Conservation (phyloP, 2,329 filamentous ascomycete species). For the Paraphoma chrysanthemicola region DNA sequence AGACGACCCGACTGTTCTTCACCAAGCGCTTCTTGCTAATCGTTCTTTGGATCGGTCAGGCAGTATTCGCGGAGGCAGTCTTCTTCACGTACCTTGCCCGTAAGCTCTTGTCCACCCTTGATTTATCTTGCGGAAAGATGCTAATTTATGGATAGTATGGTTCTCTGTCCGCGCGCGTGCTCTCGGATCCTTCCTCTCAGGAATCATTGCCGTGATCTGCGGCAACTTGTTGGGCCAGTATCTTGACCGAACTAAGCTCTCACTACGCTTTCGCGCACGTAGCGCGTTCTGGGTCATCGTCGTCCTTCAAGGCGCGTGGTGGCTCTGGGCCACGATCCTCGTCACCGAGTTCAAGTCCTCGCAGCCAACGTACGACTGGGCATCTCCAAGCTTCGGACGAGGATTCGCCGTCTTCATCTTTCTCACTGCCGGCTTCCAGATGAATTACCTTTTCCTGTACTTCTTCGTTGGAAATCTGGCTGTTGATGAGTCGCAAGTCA, state of each 20-base stretch:
- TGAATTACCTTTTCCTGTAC: slow-evolving; percentile 79
- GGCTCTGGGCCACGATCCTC: slow-evolving; percentile 73
- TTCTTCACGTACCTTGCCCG: slow-evolving; percentile 72
- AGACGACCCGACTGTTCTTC: slow-evolving; percentile 65
- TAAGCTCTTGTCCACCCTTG: slow-evolving; percentile 16
- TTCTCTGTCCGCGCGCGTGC: slow-evolving; percentile 74
- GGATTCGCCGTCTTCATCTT: slow-evolving; percentile 73
- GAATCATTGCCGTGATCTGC: slow-evolving; percentile 68
- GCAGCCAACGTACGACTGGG: slow-evolving; percentile 71
- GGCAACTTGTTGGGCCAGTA: slow-evolving; percentile 72
- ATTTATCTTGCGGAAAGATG: too few relatives aligned
- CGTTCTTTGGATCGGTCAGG: slow-evolving; percentile 72
- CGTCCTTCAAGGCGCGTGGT: slow-evolving; percentile 71
- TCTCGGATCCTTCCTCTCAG: slow-evolving; percentile 73
- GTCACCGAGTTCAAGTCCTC: slow-evolving; percentile 66
- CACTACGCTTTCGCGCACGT: slow-evolving; percentile 63
- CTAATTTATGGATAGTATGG: slow-evolving; percentile 57
- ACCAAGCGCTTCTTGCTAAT: slow-evolving; percentile 69
- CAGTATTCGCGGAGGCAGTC: slow-evolving; percentile 74
- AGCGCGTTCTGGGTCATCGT: slow-evolving; percentile 62
- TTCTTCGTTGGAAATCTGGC: slow-evolving; percentile 74
- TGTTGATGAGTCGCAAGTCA: slow-evolving; percentile 66
- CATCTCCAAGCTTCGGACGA: slow-evolving; percentile 66
- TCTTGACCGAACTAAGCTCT: slow-evolving; percentile 64
- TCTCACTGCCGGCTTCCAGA: slow-evolving; percentile 70